Evolutionary conservation across 495 filamentous ascomycete species (phyloP), one percentile per base, ranked within the genome.

Genomic region (Pseudoneurospora amorphoporcata): DNA sequence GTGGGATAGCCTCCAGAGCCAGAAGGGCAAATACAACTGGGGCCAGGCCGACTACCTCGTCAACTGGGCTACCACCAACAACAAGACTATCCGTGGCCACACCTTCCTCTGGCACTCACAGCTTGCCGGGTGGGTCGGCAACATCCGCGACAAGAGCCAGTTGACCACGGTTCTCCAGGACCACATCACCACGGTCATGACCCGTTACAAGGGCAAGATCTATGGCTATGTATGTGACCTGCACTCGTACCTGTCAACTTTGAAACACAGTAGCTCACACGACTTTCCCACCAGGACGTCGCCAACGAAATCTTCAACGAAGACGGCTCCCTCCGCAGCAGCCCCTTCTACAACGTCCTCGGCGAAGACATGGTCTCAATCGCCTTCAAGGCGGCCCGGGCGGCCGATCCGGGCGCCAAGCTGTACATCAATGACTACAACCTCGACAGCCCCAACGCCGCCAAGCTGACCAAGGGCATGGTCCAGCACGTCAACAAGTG

Each of bases 381-480:
- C 77, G 88, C 88, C 42, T 91, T 91, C 82, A 78, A 85, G 72
- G 86, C 88, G 8, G 89, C 89, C 37, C 84, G 84, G 69, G 81
- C 76, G 8, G 88, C 87, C 10, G 89, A 90, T 78, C 88, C 89
- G 3, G 75, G 77, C 47, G 86, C 84, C 61, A 87, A 87, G 80
- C 81, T 91, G 65, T 91, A 89, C 82, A 91, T 91, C 83, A 91
- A 91, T 80, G 89, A 91, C 78, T 91, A 89, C 82, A 90, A 89
- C 83, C 87, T 86, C 40, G 86, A 85, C 79, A 77, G 79, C 68
- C 80, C 83, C 16, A 77, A 68, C 69, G 65, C 68, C 70, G 80
- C 84, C 73, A 92, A 92, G 80, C 42, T 84, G 43, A 87, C 86
- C 39, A 83, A 75, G 38, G 90, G 88, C 70, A 89, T 92, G 86